Conservation (phyloP, 805 yeast genomes). For the Candida caryicola region DNA sequence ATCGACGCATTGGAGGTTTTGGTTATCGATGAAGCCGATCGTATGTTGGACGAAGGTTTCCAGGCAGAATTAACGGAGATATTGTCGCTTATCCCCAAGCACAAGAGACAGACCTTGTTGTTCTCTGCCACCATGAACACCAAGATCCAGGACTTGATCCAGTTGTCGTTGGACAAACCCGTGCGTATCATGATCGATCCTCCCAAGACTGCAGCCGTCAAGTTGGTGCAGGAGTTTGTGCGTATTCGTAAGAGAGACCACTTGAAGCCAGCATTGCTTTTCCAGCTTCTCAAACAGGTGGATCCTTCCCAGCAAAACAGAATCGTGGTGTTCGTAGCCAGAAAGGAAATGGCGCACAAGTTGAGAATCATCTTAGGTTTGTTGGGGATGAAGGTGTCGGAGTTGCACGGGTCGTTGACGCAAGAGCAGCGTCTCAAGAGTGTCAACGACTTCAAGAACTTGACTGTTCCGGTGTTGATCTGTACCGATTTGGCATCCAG, state of each 20-base stretch:
- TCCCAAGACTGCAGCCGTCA: constrained; percentile 91
- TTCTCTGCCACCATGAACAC: constrained; percentile 99
- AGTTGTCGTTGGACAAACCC: constrained; percentile 84
- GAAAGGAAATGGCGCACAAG: constrained; percentile 88
- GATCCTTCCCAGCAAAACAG: constrained; percentile 64
- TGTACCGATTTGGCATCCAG: constrained; percentile 99
- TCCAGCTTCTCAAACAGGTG: constrained; percentile 63
- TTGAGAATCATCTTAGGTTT: constrained; percentile 74
- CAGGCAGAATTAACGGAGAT: constrained; percentile 92
- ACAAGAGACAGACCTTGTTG: constrained; percentile 87
- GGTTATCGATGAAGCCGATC: constrained; percentile 96
- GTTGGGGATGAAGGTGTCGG: constrained; percentile 73
- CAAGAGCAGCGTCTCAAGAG: constrained; percentile 92
- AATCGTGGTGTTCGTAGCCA: constrained; percentile 84
- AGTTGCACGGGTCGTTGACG: constrained; percentile 77
- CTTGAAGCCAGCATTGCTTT: constrained; percentile 79
- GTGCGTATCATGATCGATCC: constrained; percentile 95
- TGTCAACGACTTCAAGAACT: constrained; percentile 76
- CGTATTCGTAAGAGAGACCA: constrained; percentile 88
- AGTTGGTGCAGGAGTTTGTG: constrained; percentile 88
- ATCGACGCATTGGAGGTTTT: constrained; percentile 90
- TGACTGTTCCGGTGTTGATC: constrained; percentile 79
- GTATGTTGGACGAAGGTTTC: constrained; percentile 99
- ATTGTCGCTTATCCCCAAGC: constrained; percentile 73
- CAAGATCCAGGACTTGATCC: constrained; percentile 80